phyloP scores from a whole-genome alignment of 352 stramenopile species.

The Phytophthora gonapodyides region DNA sequence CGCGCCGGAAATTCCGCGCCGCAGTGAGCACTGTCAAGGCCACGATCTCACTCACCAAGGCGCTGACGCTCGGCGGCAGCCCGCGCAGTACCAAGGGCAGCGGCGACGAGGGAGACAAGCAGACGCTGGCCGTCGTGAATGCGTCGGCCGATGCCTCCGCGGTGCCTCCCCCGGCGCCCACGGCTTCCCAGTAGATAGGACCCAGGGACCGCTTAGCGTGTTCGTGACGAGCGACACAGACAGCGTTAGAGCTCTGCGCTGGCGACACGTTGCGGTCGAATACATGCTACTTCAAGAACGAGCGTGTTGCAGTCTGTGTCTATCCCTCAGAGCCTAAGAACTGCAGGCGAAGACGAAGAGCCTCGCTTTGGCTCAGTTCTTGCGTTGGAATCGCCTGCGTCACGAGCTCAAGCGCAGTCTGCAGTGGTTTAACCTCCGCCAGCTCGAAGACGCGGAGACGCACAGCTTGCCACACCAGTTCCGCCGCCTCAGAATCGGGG shows the following conservation, averaged over 20 bases:
- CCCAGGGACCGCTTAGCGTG: slow-evolving; percentile 20
- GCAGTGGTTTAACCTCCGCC: slow-evolving; percentile 14
- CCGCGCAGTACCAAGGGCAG: slow-evolving; percentile 37
- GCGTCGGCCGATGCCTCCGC: slow-evolving; percentile 3
- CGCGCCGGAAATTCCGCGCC: slow-evolving; percentile 93
- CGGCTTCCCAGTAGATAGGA: slow-evolving; percentile 37
- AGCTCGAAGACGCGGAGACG: slow-evolving; percentile 56
- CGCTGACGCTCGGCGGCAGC: slow-evolving; percentile 46
- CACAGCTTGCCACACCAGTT: slow-evolving; percentile 50
- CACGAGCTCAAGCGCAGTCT: slow-evolving; percentile 25
- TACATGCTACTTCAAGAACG: slow-evolving; percentile 33
- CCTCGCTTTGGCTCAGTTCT: slow-evolving; percentile 14
- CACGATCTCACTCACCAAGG: slow-evolving; percentile 80
- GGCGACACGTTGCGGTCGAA: slow-evolving; percentile 17
- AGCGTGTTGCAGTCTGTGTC: no score
- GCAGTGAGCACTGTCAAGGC: slow-evolving; percentile 91
- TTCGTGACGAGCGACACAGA: slow-evolving; percentile 3
- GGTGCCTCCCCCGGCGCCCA: slow-evolving; percentile 28
- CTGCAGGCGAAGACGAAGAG: slow-evolving; percentile 8
- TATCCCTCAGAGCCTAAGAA: slow-evolving; percentile 6
- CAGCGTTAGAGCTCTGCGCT: slow-evolving; percentile 9
- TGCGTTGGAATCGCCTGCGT: slow-evolving; percentile 5
- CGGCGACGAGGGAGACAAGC: slow-evolving; percentile 31
- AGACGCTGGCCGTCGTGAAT: slow-evolving; percentile 8
- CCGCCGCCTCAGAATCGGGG: slow-evolving; percentile 10